Conservation (phyloP, 768 basidiomycete species). For the Kwoniella sp. region DNA sequence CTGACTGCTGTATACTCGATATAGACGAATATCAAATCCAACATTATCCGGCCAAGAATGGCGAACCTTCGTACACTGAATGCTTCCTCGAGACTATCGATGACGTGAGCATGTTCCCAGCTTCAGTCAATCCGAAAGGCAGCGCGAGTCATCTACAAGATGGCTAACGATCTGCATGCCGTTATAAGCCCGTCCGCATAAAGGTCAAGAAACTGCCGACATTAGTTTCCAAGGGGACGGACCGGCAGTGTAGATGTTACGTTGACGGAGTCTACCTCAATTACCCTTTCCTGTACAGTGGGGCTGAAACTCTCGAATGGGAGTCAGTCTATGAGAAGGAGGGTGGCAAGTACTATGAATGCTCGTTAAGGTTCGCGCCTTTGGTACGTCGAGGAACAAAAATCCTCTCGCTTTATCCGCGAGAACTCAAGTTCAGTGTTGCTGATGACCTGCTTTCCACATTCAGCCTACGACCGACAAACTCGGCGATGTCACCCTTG, state of each 20-base stretch:
- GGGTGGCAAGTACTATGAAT: neutral
- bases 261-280: neutral
- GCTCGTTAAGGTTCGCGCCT: conserved; percentile 9
- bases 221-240: neutral
- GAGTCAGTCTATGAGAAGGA: neutral
- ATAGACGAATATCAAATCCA: conserved; percentile 17
- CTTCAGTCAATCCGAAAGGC: neutral
- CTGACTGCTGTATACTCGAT: neutral
- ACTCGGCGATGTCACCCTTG: neutral
- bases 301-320: neutral
- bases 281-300: neutral
- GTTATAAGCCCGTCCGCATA: neutral
- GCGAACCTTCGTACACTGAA: conserved; percentile 4
- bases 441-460: too few relatives aligned
- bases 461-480: conserved; percentile 16
- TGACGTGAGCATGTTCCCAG: conserved; percentile 1
- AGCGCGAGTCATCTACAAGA: too few relatives aligned
- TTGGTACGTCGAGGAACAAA: too few relatives aligned
- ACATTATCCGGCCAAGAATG: conserved; percentile 3
- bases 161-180: too few relatives aligned
- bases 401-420: too few relatives aligned
- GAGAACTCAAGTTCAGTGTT: too few relatives aligned
- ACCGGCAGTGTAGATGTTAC: neutral
- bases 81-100: conserved; percentile 22
- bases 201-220: neutral